Evolutionary conservation across 768 basidiomycete species (phyloP).

Genomic region (Collybia sordida): DNA sequence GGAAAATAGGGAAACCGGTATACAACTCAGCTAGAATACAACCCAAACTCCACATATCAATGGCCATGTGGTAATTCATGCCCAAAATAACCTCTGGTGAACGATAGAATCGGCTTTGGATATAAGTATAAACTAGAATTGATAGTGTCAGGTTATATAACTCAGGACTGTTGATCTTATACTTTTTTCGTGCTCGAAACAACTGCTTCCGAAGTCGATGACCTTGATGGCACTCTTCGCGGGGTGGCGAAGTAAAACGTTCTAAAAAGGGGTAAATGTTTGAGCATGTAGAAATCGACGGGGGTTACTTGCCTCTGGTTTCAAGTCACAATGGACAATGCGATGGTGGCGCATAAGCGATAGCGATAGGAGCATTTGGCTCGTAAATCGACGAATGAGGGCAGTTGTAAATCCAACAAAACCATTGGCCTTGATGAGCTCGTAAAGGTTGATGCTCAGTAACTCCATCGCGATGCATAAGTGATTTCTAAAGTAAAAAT

Average conservation of each 20-base stretch:
- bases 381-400: slow-evolving; percentile 93
- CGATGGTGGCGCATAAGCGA: slow-evolving; percentile 95
- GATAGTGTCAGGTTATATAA: background rate
- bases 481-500: slow-evolving; percentile 97
- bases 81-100: slow-evolving; percentile 99
- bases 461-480: slow-evolving; percentile 98
- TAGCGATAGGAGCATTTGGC: slow-evolving; percentile 90
- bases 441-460: slow-evolving; percentile 97
- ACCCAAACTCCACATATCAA: slow-evolving; percentile 99
- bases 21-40: slow-evolving; percentile 97
- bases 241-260: slow-evolving; percentile 91
- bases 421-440: slow-evolving; percentile 98
- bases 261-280: slow-evolving; percentile 46
- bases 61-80: slow-evolving; percentile 99
- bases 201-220: slow-evolving; percentile 98
- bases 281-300: background rate
- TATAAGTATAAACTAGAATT: slow-evolving; percentile 91
- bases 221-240: slow-evolving; percentile 97
- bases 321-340: slow-evolving; percentile 98
- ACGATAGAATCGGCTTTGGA: slow-evolving; percentile 99
- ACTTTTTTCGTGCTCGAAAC: slow-evolving; percentile 99
- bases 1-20: slow-evolving; percentile 98
- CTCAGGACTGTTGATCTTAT: background rate
- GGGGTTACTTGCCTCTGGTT: slow-evolving; percentile 78
- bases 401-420: slow-evolving; percentile 97